A percentile compares a stretch with the other conserved stretches of the same genome.
Evolutionary conservation across 208 protist species (phyloP).

Genomic region (Angomonas deanei): DNA sequence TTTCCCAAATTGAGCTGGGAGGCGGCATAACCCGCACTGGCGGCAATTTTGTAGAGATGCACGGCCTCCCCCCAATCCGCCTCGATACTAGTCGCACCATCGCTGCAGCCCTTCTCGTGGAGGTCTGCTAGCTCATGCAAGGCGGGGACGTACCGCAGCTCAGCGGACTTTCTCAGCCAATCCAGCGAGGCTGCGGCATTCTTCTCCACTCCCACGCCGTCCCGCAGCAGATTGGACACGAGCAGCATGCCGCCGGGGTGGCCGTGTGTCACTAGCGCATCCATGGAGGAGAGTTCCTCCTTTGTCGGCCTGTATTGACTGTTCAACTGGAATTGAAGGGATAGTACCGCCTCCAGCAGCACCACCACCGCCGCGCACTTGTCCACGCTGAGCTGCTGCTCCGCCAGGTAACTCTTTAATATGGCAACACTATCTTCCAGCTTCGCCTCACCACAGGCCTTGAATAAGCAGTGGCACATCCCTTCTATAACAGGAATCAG

Average conservation of each 20-base stretch:
- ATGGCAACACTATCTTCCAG: background rate
- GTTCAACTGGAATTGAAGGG: background rate
- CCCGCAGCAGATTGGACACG: conserved; percentile 55
- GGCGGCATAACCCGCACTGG: conserved; percentile 40
- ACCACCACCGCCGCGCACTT: background rate
- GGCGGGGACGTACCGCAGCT: conserved; percentile 58
- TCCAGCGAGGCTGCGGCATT: conserved; percentile 38
- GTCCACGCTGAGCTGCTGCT: background rate
- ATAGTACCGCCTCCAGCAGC: conserved; percentile 2
- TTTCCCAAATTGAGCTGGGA: conserved; percentile 80
- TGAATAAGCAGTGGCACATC: background rate
- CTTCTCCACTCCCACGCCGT: conserved; percentile 28
- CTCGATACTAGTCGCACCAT: conserved; percentile 2
- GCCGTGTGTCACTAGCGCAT: conserved; percentile 29
- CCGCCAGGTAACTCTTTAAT: background rate
- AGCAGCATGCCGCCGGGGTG: conserved; percentile 69
- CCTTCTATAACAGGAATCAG: background rate
- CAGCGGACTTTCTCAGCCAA: conserved; percentile 62
- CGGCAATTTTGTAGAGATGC: conserved; percentile 54
- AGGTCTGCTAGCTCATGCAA: conserved; percentile 74
- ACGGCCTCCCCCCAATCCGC: conserved; percentile 78
- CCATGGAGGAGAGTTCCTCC: conserved; percentile 31
- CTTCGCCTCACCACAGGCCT: background rate
- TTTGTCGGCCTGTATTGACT: background rate
- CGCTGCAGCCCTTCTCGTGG: conserved; percentile 47